Evolutionary conservation across 169 alveolate species (phyloP), one percentile per base, ranked within the genome.

Genomic region (Plasmodium knowlesi): DNA sequence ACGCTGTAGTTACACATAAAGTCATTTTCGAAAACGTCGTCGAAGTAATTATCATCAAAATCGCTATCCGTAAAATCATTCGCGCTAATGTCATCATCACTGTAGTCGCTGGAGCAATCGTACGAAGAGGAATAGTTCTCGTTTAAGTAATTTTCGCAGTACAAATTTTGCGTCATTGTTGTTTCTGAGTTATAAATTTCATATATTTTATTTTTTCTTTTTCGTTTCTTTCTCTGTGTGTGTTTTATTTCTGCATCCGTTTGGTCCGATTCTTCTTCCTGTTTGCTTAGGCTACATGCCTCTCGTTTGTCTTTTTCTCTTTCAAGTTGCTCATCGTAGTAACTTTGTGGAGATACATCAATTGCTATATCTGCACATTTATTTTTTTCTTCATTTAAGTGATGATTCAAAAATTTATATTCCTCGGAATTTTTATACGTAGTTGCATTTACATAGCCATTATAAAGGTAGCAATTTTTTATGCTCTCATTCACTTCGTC

Each of bases 171-270:
- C 34, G 37, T 50, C 10, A 54, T 41, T 74, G 93, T 85, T 30
- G 85, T 85, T 85, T 85, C 93, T 85, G 93, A 50, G 67, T 85
- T 85, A 85, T 85, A 85, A 74, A 85, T 54, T 50, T 85, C 93
- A 43, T 85, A 85, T 85, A 85, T 85, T 85, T 78, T 85, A 25
- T 76, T 85, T 85, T 85, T 74, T 76, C 81, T 19, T 73, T 10
- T 22, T 78, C 71, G 54, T 34, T 50, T 78, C 61, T 54, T 85
- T 54, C 70, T 76, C 22, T 70, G 34, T 25, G 25, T 41, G 4
- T 85, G 50, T 34, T 74, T 76, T 19, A 70, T 28, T 46, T 41
- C 86, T 5, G 50, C 50, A 37, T 73, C 84, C 22, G 30, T 54
- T 46, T 85, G 50, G 34, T 70, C 57, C 19, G 6, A 83, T 41